These are phyloP conservation scores for Persicaria maculosa DNA, from an alignment of 148 eudicot genomes.

Conservation along the genomic window DNA sequence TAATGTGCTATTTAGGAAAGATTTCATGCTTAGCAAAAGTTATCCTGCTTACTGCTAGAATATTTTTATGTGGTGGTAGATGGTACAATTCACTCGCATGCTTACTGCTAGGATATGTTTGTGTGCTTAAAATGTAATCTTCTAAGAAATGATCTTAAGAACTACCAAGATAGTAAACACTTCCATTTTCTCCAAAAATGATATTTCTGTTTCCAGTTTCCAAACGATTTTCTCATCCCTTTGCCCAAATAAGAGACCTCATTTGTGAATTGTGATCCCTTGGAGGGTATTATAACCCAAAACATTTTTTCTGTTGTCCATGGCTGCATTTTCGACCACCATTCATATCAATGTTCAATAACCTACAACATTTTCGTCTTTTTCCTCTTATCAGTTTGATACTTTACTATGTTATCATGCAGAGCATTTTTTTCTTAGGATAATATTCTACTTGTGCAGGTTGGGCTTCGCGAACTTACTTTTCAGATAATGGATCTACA, in stretches of 20 bases:
- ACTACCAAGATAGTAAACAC: neutral
- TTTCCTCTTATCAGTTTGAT: neutral
- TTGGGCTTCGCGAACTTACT: constrained; percentile 90
- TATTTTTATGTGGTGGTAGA: neutral
- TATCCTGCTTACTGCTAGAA: neutral
- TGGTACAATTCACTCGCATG: neutral
- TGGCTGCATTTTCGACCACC: neutral
- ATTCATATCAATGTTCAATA: neutral
- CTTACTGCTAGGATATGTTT: neutral
- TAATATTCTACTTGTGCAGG: constrained; percentile 34
- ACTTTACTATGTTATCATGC: neutral
- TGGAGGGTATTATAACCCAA: neutral
- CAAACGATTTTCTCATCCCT: neutral
- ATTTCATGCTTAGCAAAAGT: neutral
- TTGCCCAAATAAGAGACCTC: neutral
- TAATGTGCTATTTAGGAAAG: neutral
- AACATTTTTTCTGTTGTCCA: neutral
- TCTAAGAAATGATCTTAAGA: neutral
- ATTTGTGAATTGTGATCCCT: neutral
- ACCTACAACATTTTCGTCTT: neutral
- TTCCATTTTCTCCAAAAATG: neutral
- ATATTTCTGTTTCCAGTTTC: neutral
- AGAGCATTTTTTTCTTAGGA: neutral
- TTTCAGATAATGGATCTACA: constrained; percentile 96
- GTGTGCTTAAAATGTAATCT: neutral